These are phyloP conservation scores for Neofusicoccum umdonicola DNA, from an alignment of 2,329 filamentous ascomycete species.

Conservation along the genomic window DNA sequence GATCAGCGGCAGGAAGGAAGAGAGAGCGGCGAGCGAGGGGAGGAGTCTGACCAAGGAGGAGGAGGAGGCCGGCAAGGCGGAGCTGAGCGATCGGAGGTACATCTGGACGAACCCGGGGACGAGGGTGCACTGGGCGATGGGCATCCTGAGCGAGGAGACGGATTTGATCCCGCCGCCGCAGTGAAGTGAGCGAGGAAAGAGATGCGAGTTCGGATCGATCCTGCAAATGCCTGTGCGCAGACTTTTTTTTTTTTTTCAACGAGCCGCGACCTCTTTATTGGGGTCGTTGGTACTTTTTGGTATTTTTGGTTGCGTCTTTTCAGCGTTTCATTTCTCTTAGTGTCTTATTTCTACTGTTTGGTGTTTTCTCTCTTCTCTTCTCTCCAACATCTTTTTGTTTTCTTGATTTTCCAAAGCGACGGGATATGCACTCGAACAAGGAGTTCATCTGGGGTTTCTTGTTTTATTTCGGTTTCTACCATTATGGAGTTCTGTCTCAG, in stretches of 20 bases:
- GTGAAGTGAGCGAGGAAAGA: background rate
- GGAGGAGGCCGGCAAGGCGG: background rate
- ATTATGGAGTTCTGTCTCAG: no score
- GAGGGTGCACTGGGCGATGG: constrained; percentile 18
- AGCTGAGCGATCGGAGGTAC: constrained; percentile 12
- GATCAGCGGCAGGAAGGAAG: background rate
- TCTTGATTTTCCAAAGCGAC: background rate
- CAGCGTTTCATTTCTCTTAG: background rate
- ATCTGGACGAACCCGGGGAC: constrained; percentile 14
- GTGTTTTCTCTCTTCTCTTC: background rate
- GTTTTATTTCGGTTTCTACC: no score
- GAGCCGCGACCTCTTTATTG: no score
- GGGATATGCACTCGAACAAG: background rate
- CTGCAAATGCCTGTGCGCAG: no score
- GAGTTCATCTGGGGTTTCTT: no score
- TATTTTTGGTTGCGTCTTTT: background rate
- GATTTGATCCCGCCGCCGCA: constrained; percentile 7
- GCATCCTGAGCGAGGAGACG: constrained; percentile 14
- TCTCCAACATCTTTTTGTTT: no score
- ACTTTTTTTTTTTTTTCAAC: no score
- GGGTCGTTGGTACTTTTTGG: no score
- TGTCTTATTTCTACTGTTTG: background rate
- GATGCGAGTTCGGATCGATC: no score
- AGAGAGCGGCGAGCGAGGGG: constrained; percentile 2
- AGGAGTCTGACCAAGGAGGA: background rate